Conservation (phyloP, 495 filamentous ascomycete species). For the Penicillium soppii region DNA sequence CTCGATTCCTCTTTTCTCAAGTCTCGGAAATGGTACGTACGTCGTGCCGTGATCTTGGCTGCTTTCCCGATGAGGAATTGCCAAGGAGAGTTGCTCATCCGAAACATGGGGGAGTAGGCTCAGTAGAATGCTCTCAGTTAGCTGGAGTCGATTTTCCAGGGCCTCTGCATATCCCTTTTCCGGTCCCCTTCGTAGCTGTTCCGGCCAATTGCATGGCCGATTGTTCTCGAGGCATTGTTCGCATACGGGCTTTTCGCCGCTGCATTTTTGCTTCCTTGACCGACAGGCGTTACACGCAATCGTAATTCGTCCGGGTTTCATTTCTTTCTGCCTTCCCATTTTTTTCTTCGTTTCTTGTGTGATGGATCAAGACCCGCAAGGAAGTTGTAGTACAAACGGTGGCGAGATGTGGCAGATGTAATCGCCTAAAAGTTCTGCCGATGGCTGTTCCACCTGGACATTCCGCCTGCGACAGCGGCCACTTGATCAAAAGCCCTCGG, state of each 20-base stretch:
- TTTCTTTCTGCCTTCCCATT: slow-evolving; percentile 16
- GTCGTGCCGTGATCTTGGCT: not conserved
- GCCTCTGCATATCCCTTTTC: slow-evolving; percentile 42
- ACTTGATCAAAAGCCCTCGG: not conserved
- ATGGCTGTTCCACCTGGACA: not conserved
- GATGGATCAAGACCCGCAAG: not conserved
- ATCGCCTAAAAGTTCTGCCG: slow-evolving; percentile 33
- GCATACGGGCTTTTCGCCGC: slow-evolving; percentile 39
- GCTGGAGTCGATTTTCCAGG: slow-evolving; percentile 37
- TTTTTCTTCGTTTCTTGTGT: slow-evolving; percentile 2
- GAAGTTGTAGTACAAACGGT: not conserved
- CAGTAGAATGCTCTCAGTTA: slow-evolving; percentile 36
- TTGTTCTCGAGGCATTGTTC: slow-evolving; percentile 36
- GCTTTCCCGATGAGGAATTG: slow-evolving; percentile 8
- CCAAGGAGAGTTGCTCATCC: slow-evolving; percentile 25
- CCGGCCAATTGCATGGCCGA: slow-evolving; percentile 39
- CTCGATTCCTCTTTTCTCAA: slow-evolving; percentile 32
- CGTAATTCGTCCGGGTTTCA: slow-evolving; percentile 31
- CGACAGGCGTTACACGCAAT: slow-evolving; percentile 39
- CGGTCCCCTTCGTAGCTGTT: slow-evolving; percentile 39
- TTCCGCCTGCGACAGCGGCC: not conserved
- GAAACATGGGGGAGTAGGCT: slow-evolving; percentile 31
- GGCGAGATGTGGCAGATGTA: slow-evolving; percentile 1
- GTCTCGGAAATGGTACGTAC: slow-evolving; percentile 25
- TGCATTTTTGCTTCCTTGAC: slow-evolving; percentile 36